Conservation (phyloP, 495 filamentous ascomycete genomes). For the Coniosporium apollinis region DNA sequence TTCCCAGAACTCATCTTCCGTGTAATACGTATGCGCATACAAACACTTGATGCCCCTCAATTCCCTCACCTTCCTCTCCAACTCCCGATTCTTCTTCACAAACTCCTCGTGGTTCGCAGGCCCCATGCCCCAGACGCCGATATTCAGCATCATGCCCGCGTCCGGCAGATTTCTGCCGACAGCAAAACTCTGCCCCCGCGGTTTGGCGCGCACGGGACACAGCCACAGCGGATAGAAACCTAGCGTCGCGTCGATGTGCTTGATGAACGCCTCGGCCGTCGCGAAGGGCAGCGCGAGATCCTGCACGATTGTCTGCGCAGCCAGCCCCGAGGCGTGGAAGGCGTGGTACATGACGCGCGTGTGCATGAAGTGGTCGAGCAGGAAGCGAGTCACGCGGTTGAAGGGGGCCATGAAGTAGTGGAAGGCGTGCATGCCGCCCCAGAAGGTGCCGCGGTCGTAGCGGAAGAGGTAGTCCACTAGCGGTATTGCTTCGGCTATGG, state of each 20-base stretch:
- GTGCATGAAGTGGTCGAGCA: constrained; percentile 34
- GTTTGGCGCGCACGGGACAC: constrained; percentile 36
- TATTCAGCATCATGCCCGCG: constrained; percentile 29
- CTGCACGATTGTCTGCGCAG: constrained; percentile 34
- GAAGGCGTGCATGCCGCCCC: constrained; percentile 34
- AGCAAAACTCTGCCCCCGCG: constrained; percentile 11
- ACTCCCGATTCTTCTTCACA: constrained; percentile 39
- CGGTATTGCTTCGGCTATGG: constrained; percentile 31
- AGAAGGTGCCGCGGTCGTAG: constrained; percentile 47
- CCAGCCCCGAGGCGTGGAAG: constrained; percentile 33
- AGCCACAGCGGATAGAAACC: constrained; percentile 43
- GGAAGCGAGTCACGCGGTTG: constrained; percentile 34
- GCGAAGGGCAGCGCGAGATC: constrained; percentile 38
- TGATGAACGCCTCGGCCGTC: constrained; percentile 30
- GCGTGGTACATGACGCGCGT: constrained; percentile 41
- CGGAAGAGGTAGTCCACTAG: constrained; percentile 44
- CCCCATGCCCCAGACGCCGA: constrained; percentile 36
- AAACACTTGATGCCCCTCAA: constrained; percentile 50
- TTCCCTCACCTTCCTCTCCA: constrained; percentile 46
- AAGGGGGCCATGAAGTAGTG: constrained; percentile 40
- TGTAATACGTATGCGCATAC: constrained; percentile 39
- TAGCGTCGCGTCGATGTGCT: constrained; percentile 28
- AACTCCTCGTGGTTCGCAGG: constrained; percentile 24
- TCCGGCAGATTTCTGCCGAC: constrained; percentile 8
- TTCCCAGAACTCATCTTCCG: constrained; percentile 37